A percentile compares a stretch with the other conserved stretches of the same genome.
Conservation (phyloP, 2,329 filamentous ascomycete species). For the Volutella citrinella region DNA sequence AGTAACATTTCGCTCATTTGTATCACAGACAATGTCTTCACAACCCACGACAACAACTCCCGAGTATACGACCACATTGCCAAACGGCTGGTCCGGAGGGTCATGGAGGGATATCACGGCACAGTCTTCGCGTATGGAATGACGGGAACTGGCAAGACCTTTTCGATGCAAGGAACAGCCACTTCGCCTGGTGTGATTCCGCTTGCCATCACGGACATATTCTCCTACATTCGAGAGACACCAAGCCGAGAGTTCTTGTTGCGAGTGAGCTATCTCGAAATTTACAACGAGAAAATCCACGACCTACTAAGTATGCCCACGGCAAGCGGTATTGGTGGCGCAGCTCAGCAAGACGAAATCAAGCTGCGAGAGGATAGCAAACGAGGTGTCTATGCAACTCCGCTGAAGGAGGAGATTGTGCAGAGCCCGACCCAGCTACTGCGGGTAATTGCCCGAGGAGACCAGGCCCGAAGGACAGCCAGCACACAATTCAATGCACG, state of each 20-base stretch:
- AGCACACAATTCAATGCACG: slow-evolving; percentile 97
- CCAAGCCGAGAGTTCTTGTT: slow-evolving; percentile 91
- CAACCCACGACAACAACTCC: slow-evolving; percentile 88
- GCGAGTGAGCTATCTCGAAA: slow-evolving; percentile 95
- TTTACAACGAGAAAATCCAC: slow-evolving; percentile 97
- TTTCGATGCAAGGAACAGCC: slow-evolving; percentile 98
- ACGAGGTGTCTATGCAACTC: slow-evolving; percentile 91
- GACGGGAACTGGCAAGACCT: slow-evolving; percentile 98
- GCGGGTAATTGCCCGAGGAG: slow-evolving; percentile 90
- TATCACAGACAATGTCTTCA: slow-evolving; percentile 91
- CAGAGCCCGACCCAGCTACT: slow-evolving; percentile 95
- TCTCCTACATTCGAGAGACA: slow-evolving; percentile 97
- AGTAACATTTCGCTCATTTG: no score
- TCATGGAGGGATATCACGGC: slow-evolving; percentile 99
- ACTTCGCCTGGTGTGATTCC: slow-evolving; percentile 95
- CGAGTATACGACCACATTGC: slow-evolving; percentile 92
- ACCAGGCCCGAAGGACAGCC: slow-evolving; percentile 83
- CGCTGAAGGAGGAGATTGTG: slow-evolving; percentile 96
- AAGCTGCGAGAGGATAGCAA: slow-evolving; percentile 96
- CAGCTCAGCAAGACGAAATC: slow-evolving; percentile 78
- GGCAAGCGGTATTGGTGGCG: slow-evolving; percentile 51
- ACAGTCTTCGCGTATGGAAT: slow-evolving; percentile 99
- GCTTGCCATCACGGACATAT: slow-evolving; percentile 96
- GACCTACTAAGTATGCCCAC: slow-evolving; percentile 80
- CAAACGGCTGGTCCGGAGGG: slow-evolving; percentile 88